Base-by-base conservation (phyloP, 1,284 basidiomycete species). In the Mycosarcoma maydis region DNA sequence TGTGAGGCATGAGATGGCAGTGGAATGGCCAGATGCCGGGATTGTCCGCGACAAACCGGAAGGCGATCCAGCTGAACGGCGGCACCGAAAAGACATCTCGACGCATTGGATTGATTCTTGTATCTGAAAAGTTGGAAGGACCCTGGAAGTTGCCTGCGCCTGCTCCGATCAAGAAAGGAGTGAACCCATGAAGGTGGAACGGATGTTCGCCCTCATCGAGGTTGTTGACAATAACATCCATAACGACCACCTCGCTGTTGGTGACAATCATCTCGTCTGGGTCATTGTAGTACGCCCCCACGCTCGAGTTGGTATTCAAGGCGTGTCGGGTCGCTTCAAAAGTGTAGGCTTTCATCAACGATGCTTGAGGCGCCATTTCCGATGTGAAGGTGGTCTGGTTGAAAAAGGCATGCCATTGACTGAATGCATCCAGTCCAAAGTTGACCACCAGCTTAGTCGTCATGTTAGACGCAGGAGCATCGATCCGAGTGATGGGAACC, bases 181-280 rank as follows among this genome's bases (percentile, higher is more conserved):
- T 52, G 39, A 60, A 67, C 41, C 74, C 74, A 36, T 76, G 74
- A 5, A 74, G 68, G 50, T 85, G 85, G 77, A 85, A 85, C 0
- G 85, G 85, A 56, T 85, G 85, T 45, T 82, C 80, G 11, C 83
- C 83, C 48, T 85, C 84, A 69, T 85, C 84, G 24, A 70, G 59
- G 48, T 81, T 80, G 65, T 80, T 76, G 49, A 80, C 41, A 46
- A 80, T 73, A 19, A 82, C 44, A n/a, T 82, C 79, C 41, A 82
- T 72, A 14, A 74, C 72, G 19, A 74, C 75, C 0, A 58, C 45
- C 4, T 73, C 47, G 22, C 68, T 66, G 29, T 72, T 61, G 43
- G 64, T 64, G 33, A 68, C 56, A 4, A 72, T 52, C 54, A 68
- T 41, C 52, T 62, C 56, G 43, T 68, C 46, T 2, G 64, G 47